Percentiles rank a stretch among this genome's conserved stretches.
These are phyloP conservation scores for Pisolithus thermaeus DNA, from an alignment of 1,284 basidiomycete species.

Conservation along the genomic window DNA sequence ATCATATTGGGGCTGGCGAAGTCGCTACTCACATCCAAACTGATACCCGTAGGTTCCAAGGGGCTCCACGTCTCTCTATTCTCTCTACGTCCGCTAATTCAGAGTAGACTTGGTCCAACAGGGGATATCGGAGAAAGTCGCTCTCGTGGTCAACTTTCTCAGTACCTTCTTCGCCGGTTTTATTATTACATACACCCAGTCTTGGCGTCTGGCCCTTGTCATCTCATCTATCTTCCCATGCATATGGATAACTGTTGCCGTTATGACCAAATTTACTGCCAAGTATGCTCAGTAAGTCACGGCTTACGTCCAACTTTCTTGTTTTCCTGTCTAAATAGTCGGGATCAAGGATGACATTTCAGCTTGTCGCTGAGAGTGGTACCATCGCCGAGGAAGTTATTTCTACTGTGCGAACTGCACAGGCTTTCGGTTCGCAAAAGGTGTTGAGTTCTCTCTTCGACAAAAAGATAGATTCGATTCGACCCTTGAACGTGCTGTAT, in stretches of 20 bases:
- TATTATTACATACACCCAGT: slow-evolving; percentile 62
- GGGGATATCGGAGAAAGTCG: too few species aligned
- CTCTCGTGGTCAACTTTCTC: slow-evolving; percentile 48
- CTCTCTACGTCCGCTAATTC: too few species aligned
- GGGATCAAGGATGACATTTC: too few species aligned
- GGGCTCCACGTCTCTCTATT: too few species aligned
- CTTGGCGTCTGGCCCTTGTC: slow-evolving; percentile 43
- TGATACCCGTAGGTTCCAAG: slow-evolving; percentile 60
- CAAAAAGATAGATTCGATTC: too few species aligned
- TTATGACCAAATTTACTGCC: slow-evolving; percentile 60
- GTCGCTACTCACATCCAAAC: slow-evolving; percentile 94
- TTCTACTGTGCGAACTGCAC: slow-evolving; percentile 80
- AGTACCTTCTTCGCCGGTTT: slow-evolving; percentile 76
- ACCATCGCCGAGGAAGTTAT: slow-evolving; percentile 46
- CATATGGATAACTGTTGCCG: slow-evolving; percentile 28
- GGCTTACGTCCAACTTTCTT: too few species aligned
- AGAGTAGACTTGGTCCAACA: too few species aligned
- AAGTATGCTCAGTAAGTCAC: too few species aligned
- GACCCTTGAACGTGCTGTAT: too few species aligned
- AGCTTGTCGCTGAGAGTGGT: slow-evolving; percentile 12
- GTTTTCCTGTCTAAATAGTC: too few species aligned
- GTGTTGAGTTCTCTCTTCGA: too few species aligned
- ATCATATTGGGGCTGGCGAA: slow-evolving; percentile 91
- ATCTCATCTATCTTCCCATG: too few species aligned
- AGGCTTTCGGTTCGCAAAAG: slow-evolving; percentile 85